phyloP scores from a whole-genome alignment of 176 grass and related monocot genomes.

The Aegilops sharonensis region DNA sequence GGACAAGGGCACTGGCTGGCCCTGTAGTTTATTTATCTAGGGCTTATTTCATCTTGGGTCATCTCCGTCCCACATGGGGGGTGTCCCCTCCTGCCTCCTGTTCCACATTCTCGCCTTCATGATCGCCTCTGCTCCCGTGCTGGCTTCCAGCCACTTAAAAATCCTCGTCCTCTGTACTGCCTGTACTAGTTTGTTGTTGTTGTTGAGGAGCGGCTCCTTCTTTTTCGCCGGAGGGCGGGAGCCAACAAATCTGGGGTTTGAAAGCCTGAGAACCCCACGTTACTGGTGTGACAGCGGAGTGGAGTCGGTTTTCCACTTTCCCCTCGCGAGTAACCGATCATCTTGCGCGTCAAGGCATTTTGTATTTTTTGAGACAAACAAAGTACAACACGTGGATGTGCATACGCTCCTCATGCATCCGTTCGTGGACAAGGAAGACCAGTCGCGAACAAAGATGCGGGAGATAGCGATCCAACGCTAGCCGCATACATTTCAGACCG shows the following conservation, averaged over 20 bases:
- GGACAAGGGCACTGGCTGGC: conserved; percentile 25
- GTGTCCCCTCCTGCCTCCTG: conserved; percentile 20
- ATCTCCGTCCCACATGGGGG: conserved; percentile 32
- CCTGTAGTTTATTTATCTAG: conserved; percentile 7
- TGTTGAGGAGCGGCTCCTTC: neutral
- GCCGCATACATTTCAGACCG: no score
- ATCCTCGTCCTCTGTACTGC: neutral
- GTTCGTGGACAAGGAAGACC: no score
- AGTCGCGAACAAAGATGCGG: no score
- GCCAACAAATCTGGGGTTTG: conserved; percentile 39
- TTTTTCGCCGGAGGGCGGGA: conserved; percentile 21
- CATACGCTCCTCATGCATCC: no score
- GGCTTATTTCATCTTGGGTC: conserved; percentile 20
- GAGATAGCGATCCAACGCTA: no score
- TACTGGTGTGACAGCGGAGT: conserved; percentile 12
- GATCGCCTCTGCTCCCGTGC: neutral
- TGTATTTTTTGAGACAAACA: no score
- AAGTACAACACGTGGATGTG: no score
- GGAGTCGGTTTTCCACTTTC: neutral
- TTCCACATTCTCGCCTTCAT: conserved; percentile 36
- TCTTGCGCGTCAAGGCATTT: neutral
- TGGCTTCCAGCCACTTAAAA: conserved; percentile 18
- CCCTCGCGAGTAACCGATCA: neutral
- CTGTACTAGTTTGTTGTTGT: neutral
- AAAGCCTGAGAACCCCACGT: conserved; percentile 5